These are phyloP conservation scores for Isabelozyma heimii DNA, from an alignment of 805 yeast species.

Conservation along the genomic window DNA sequence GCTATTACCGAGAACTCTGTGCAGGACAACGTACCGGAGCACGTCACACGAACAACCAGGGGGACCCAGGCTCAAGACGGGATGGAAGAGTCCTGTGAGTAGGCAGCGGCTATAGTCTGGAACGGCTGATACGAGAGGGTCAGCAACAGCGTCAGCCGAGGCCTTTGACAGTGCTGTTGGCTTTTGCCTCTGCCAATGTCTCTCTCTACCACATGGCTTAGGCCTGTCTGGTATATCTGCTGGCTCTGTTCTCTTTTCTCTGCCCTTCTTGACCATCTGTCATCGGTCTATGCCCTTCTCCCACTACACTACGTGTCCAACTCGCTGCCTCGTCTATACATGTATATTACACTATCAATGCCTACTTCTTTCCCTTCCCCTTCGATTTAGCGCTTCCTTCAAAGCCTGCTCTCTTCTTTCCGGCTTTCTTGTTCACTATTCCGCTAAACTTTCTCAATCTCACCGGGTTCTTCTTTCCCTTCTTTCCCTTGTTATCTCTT, in stretches of 20 bases:
- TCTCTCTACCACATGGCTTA: too few relatives aligned
- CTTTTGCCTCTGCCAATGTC: too few relatives aligned
- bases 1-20: not conserved
- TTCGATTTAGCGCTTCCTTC: slow-evolving; percentile 65
- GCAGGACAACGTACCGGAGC: not conserved
- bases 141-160: too few relatives aligned
- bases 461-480: slow-evolving; percentile 60
- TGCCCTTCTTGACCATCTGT: too few relatives aligned
- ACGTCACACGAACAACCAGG: not conserved
- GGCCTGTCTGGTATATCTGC: too few relatives aligned
- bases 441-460: slow-evolving; percentile 68
- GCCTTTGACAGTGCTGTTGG: too few relatives aligned
- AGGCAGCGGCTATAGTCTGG: too few relatives aligned
- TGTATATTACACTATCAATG: not conserved
- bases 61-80: not conserved
- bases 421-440: slow-evolving; percentile 43
- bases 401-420: slow-evolving; percentile 76
- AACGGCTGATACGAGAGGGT: too few relatives aligned
- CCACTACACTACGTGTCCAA: too few relatives aligned
- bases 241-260: too few relatives aligned
- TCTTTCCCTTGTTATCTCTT: slow-evolving; percentile 80
- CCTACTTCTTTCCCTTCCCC: slow-evolving; percentile 22
- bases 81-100: too few relatives aligned
- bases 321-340: not conserved
- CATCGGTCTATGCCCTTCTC: too few relatives aligned